Conservation (phyloP, 441 rosid genomes). For the Pelargonium hybrid region DNA sequence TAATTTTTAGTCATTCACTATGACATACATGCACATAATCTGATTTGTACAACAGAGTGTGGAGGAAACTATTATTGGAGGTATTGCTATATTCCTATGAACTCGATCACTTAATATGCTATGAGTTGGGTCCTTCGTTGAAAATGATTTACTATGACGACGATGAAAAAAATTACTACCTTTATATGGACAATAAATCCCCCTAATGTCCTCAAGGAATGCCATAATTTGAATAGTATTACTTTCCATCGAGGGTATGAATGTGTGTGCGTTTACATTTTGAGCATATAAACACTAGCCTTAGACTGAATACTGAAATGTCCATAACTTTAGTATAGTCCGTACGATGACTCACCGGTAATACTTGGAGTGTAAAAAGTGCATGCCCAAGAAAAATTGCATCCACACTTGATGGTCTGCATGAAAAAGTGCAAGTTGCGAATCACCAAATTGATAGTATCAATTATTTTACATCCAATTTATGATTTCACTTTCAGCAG, state of each 20-base stretch:
- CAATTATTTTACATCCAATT: slow-evolving; percentile 1
- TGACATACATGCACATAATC: not conserved
- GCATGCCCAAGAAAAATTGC: slow-evolving; percentile 62
- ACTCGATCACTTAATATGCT: not conserved
- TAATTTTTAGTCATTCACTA: not conserved
- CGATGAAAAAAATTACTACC: not conserved
- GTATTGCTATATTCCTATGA: not conserved
- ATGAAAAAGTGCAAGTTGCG: slow-evolving; percentile 14
- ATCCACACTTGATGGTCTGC: slow-evolving; percentile 89
- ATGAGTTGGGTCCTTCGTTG: not conserved
- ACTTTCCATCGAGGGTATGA: not conserved
- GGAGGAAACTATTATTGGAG: too few species aligned
- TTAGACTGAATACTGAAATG: not conserved
- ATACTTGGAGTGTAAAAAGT: slow-evolving; percentile 54
- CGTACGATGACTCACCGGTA: slow-evolving; percentile 55
- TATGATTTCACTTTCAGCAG: slow-evolving; percentile 10
- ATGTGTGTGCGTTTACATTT: not conserved
- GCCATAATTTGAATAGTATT: not conserved
- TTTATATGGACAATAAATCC: not conserved
- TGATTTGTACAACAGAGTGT: not conserved
- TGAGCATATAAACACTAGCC: not conserved
- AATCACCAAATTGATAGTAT: not conserved
- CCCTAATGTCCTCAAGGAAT: not conserved
- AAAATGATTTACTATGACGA: not conserved
- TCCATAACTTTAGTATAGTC: not conserved